phyloP scores from a whole-genome alignment of 169 alveolate species.

The Plasmodium gonderi region DNA sequence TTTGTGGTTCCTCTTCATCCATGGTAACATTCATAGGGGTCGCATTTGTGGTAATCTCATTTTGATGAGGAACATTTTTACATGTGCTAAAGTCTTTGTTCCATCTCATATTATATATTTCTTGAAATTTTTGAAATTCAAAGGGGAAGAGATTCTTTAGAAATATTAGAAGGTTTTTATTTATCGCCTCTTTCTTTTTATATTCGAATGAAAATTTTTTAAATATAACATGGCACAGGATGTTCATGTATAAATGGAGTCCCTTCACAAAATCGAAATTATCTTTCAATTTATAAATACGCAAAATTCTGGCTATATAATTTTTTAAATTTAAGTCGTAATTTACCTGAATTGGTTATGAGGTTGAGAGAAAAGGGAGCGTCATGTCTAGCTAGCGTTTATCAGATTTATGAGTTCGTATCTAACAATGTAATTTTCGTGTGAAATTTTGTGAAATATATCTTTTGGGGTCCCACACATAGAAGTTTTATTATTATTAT shows the following conservation, averaged over 20 bases:
- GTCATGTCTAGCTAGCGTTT: no score
- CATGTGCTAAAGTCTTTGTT: slow-evolving; percentile 21
- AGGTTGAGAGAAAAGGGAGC: background rate
- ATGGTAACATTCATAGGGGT: background rate
- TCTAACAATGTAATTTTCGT: no score
- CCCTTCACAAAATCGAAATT: slow-evolving; percentile 50
- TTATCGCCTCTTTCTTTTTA: slow-evolving; percentile 22
- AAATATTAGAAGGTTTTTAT: slow-evolving; percentile 59
- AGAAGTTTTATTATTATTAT: no score
- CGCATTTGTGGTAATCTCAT: background rate
- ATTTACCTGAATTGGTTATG: slow-evolving; percentile 47
- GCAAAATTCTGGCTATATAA: slow-evolving; percentile 59
- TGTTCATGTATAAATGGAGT: slow-evolving; percentile 63
- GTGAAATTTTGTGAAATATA: no score
- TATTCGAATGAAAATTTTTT: slow-evolving; percentile 51
- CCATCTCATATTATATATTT: slow-evolving; percentile 68
- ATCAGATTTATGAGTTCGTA: no score
- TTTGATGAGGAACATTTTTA: background rate
- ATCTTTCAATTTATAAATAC: slow-evolving; percentile 59
- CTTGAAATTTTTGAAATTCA: slow-evolving; percentile 65
- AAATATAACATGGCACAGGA: slow-evolving; percentile 53
- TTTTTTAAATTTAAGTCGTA: slow-evolving; percentile 69
- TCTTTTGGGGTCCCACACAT: no score
- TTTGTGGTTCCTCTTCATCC: background rate
- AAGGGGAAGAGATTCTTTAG: slow-evolving; percentile 53